A percentile compares a stretch with the other conserved stretches of the same genome.
phyloP scores from a whole-genome alignment of 2,329 filamentous ascomycete species.

The Fusarium liriodendri region DNA sequence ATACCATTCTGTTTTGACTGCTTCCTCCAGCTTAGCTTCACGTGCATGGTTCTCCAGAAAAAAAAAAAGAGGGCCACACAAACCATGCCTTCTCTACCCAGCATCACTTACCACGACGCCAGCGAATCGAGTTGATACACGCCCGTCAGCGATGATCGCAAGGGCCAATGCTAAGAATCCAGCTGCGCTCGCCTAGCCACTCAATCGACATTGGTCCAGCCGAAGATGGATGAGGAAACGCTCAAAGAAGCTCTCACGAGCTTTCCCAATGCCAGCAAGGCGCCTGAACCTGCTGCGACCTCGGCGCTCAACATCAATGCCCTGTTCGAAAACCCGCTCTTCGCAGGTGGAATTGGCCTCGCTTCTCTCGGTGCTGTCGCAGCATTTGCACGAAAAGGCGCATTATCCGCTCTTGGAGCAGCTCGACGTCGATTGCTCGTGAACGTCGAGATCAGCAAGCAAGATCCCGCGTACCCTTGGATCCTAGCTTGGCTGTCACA shows the following conservation, averaged over 20 bases:
- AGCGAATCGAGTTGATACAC: constrained; percentile 3
- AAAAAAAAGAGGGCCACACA: constrained; percentile 30
- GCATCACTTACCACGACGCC: not conserved
- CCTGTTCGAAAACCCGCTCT: constrained; percentile 72
- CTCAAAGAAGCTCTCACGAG: constrained; percentile 26
- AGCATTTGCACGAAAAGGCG: constrained; percentile 82
- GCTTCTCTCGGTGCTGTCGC: constrained; percentile 87
- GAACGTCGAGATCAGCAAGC: constrained; percentile 94
- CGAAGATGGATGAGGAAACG: constrained; percentile 34
- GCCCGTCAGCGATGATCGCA: not conserved
- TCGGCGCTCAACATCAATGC: constrained; percentile 63
- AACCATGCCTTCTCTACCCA: not conserved
- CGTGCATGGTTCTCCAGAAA: constrained; percentile 17
- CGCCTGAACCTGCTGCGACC: constrained; percentile 44
- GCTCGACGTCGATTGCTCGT: constrained; percentile 89
- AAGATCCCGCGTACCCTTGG: constrained; percentile 94
- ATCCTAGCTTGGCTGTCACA: constrained; percentile 94
- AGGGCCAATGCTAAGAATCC: constrained; percentile 17
- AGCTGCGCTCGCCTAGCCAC: constrained; percentile 14
- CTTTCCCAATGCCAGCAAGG: constrained; percentile 46
- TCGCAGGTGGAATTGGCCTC: constrained; percentile 85
- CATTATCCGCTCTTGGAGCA: constrained; percentile 77
- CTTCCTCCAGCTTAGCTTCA: constrained; percentile 3
- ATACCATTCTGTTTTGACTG: too few species aligned
- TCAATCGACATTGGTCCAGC: not conserved